Percentiles rank a stretch among this genome's conserved stretches.
Conservation (phyloP, 1,284 basidiomycete genomes). For the Moesziomyces sp. region DNA sequence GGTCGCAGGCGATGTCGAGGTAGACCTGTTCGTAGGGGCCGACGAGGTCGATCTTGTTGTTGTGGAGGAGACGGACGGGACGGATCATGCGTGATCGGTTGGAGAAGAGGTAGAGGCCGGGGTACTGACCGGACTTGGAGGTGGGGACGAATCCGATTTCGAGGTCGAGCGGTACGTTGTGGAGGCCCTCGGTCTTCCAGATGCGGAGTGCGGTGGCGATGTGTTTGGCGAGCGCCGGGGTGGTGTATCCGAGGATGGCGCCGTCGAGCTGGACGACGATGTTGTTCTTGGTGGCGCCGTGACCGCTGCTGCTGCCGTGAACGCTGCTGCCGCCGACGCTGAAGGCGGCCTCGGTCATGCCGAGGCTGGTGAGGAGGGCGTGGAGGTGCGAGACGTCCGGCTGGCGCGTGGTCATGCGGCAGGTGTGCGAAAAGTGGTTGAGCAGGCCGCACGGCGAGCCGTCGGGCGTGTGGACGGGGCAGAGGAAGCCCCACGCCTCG, state of each 20-base stretch:
- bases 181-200: constrained; percentile 92
- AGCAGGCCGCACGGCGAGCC: constrained; percentile 97
- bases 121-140: constrained; percentile 93
- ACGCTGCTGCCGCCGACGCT: constrained; percentile 30
- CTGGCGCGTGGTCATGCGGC: constrained; percentile 85
- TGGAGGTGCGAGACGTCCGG: constrained; percentile 83
- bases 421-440: constrained; percentile 94
- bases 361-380: constrained; percentile 82
- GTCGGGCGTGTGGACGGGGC: constrained; percentile 98
- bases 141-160: constrained; percentile 94
- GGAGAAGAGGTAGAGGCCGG: constrained; percentile 93
- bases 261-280: constrained; percentile 94
- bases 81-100: constrained; percentile 95
- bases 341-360: constrained; percentile 85
- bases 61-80: constrained; percentile 89
- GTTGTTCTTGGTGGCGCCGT: constrained; percentile 76
- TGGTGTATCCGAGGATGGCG: constrained; percentile 93
- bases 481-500: constrained; percentile 99
- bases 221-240: constrained; percentile 78
- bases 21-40: constrained; percentile 99
- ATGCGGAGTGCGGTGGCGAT: constrained; percentile 86
- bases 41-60: constrained; percentile 87
- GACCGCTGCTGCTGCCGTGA: constrained; percentile 1
- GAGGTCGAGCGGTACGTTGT: constrained; percentile 85
- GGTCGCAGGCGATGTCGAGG: constrained; percentile 95